A percentile compares a stretch with the other conserved stretches of the same genome.
These are phyloP conservation scores for Suhomyces sp. DNA, from an alignment of 805 yeast genomes.

Conservation along the genomic window DNA sequence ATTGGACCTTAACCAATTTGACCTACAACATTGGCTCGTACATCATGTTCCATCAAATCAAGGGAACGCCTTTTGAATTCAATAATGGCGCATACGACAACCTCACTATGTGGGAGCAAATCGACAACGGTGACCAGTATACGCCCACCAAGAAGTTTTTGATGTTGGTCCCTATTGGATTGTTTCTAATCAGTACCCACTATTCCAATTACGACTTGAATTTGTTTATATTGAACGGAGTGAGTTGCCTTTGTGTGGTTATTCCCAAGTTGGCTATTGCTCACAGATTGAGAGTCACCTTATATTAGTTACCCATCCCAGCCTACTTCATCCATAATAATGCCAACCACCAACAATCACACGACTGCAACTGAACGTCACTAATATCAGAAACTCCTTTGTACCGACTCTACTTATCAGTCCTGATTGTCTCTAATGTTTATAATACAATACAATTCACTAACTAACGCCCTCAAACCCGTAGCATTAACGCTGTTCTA, in stretches of 20 bases:
- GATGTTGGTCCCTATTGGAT: constrained; percentile 85
- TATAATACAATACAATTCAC: not conserved
- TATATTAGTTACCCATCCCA: constrained; percentile 18
- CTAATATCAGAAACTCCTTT: not conserved
- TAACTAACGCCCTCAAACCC: too few relatives aligned
- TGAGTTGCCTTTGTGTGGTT: constrained; percentile 81
- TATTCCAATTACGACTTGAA: constrained; percentile 81
- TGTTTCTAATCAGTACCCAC: constrained; percentile 85
- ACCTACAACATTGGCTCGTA: constrained; percentile 90
- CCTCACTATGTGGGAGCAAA: constrained; percentile 98
- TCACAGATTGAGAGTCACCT: constrained; percentile 71
- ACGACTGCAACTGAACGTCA: not conserved
- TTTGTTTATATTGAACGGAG: constrained; percentile 73
- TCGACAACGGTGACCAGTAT: constrained; percentile 92
- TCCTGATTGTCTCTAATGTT: not conserved
- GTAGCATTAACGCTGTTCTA: too few relatives aligned
- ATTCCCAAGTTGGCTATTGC: constrained; percentile 86
- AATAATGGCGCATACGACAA: constrained; percentile 95
- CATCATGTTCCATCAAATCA: constrained; percentile 93
- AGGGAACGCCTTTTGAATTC: constrained; percentile 96
- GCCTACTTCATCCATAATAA: not conserved
- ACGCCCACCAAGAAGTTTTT: constrained; percentile 95
- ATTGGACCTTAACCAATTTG: constrained; percentile 91
- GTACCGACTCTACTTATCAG: not conserved
- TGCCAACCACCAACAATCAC: not conserved